phyloP scores from a whole-genome alignment of 2,329 filamentous ascomycete genomes.

The Verticillium longisporum region DNA sequence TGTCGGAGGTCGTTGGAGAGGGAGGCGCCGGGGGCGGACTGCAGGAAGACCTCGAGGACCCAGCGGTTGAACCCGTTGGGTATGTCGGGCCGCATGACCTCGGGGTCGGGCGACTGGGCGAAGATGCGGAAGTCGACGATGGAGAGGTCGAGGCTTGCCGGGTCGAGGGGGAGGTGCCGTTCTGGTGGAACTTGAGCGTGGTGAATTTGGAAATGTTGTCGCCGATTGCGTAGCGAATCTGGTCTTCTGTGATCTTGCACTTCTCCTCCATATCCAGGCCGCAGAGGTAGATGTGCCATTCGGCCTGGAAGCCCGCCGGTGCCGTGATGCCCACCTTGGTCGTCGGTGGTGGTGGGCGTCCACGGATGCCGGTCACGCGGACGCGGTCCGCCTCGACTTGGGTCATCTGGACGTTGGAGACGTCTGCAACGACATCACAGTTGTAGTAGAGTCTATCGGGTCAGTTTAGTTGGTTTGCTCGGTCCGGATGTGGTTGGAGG shows the following conservation, averaged over 20 bases:
- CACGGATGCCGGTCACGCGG: conserved; percentile 30
- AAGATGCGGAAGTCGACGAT: conserved; percentile 39
- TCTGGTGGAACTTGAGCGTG: conserved; percentile 39
- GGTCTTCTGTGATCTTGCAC: conserved; percentile 39
- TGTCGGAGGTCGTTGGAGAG: not conserved
- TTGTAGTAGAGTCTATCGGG: conserved; percentile 32
- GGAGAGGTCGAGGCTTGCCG: conserved; percentile 30
- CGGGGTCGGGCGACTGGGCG: conserved; percentile 26
- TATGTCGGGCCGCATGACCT: not conserved
- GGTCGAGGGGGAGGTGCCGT: conserved; percentile 22
- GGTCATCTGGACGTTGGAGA: conserved; percentile 26
- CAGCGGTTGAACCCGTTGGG: conserved; percentile 6
- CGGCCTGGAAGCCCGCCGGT: conserved; percentile 36
- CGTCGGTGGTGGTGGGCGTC: conserved; percentile 36
- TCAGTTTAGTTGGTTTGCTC: not conserved
- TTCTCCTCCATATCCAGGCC: conserved; percentile 42
- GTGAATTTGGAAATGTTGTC: conserved; percentile 33
- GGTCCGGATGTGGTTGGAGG: not conserved
- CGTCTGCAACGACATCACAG: conserved; percentile 36
- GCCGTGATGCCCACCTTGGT: conserved; percentile 45
- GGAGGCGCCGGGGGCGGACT: conserved; percentile 24
- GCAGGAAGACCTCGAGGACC: conserved; percentile 7
- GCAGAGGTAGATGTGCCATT: conserved; percentile 36
- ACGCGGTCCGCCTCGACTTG: conserved; percentile 28
- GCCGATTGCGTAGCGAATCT: conserved; percentile 35